Conservation (phyloP, 2,329 filamentous ascomycete genomes). For the Colletotrichum echinochloae region DNA sequence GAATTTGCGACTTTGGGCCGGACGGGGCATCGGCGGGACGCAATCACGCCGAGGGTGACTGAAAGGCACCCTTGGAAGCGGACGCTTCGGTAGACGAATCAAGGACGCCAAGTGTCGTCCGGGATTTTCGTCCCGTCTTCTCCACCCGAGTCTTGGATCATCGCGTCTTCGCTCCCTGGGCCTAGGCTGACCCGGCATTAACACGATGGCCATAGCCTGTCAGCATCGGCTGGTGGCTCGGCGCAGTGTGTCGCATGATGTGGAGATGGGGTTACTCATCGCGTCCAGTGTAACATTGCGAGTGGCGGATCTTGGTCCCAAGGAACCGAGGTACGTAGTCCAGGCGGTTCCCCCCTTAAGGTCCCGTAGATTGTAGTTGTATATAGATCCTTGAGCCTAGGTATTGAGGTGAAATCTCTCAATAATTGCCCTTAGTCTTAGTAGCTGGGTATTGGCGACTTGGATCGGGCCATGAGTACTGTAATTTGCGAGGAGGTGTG, state of each 20-base stretch:
- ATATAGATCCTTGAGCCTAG: too few species aligned
- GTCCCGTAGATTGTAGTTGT: too few species aligned
- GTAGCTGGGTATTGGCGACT: too few species aligned
- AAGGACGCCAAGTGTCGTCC: constrained; percentile 13
- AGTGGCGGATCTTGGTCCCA: constrained; percentile 30
- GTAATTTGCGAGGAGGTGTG: too few species aligned
- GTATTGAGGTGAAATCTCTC: too few species aligned
- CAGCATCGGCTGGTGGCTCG: constrained; percentile 13
- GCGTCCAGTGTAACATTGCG: constrained; percentile 36
- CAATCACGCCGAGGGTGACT: neutral
- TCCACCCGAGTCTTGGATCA: constrained; percentile 9
- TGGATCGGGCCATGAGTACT: too few species aligned
- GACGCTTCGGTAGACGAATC: constrained; percentile 17
- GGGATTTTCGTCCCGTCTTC: constrained; percentile 18
- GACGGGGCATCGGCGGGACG: neutral
- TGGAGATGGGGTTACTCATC: constrained; percentile 28
- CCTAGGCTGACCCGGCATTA: constrained; percentile 20
- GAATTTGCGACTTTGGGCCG: neutral
- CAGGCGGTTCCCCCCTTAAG: too few species aligned
- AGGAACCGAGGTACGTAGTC: too few species aligned
- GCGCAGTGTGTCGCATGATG: constrained; percentile 35
- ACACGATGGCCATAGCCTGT: neutral
- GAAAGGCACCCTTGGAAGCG: neutral
- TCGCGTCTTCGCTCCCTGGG: constrained; percentile 12
- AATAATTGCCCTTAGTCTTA: too few species aligned